Percentiles rank a stretch among this genome's conserved stretches.
These are phyloP conservation scores for Geotrichum carabidarum DNA, from an alignment of 1,139 yeast genomes.

Conservation along the genomic window DNA sequence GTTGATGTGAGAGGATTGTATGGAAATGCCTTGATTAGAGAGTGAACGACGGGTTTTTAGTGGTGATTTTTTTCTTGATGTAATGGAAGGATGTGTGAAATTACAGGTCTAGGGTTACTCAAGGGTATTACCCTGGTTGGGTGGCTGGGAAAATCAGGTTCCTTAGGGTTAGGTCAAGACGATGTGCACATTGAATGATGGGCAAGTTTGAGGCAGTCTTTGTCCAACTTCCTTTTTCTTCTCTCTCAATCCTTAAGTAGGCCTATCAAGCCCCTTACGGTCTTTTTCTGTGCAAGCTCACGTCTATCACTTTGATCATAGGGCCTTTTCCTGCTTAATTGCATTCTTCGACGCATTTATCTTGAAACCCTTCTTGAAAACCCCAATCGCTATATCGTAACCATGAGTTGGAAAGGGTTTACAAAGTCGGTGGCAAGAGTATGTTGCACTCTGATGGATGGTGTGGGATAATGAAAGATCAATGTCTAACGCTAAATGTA, in stretches of 20 bases:
- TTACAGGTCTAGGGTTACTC: background rate
- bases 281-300: no score
- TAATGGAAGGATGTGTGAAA: no score
- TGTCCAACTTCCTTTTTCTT: no score
- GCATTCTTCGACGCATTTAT: no score
- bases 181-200: background rate
- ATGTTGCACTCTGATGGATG: slow-evolving; percentile 22
- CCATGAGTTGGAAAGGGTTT: slow-evolving; percentile 90
- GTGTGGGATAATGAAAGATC: background rate
- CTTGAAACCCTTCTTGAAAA: no score
- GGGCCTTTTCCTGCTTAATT: no score
- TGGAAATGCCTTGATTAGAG: background rate
- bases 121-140: background rate
- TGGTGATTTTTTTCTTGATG: background rate
- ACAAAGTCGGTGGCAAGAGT: slow-evolving; percentile 75
- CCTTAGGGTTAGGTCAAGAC: background rate
- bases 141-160: background rate
- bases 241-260: no score
- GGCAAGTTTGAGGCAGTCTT: no score
- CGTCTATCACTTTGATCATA: no score
- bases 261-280: no score
- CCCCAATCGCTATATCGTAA: no score
- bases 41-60: background rate
- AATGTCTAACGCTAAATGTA: slow-evolving; percentile 17
- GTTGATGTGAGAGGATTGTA: background rate